Evolutionary conservation across 345 rosid species (phyloP).

Genomic region (Populus deltoides): DNA sequence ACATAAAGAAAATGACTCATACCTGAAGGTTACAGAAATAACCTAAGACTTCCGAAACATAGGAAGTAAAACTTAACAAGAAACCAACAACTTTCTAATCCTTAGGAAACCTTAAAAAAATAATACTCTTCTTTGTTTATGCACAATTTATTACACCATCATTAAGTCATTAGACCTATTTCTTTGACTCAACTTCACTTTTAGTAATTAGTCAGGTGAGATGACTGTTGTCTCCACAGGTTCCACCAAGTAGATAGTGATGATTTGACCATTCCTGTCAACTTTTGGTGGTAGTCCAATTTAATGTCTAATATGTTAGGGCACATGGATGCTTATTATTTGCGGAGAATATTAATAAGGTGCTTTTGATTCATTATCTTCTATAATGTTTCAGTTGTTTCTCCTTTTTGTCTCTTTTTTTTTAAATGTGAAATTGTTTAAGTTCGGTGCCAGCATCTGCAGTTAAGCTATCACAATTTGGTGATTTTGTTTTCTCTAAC

Average conservation of each 20-base stretch:
- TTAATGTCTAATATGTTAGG: constrained; percentile 58
- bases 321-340: constrained; percentile 86
- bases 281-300: constrained; percentile 87
- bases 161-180: neutral
- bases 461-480: constrained; percentile 23
- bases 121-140: neutral
- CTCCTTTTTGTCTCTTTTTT: neutral
- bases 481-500: constrained; percentile 17
- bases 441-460: constrained; percentile 8
- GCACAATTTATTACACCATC: neutral
- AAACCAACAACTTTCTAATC: neutral
- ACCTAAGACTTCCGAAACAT: neutral
- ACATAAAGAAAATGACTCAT: neutral
- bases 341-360: constrained; percentile 78
- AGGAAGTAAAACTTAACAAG: neutral
- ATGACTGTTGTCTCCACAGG: constrained; percentile 45
- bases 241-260: constrained; percentile 86
- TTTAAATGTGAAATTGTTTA: neutral
- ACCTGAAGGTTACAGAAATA: neutral
- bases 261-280: constrained; percentile 73
- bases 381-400: neutral
- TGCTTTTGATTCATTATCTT: constrained; percentile 14
- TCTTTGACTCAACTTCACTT: constrained; percentile 6
- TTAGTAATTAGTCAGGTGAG: constrained; percentile 8
- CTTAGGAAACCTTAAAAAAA: neutral